These are phyloP conservation scores for Fusarium hostae DNA, from an alignment of 2,329 filamentous ascomycete species.

Conservation along the genomic window DNA sequence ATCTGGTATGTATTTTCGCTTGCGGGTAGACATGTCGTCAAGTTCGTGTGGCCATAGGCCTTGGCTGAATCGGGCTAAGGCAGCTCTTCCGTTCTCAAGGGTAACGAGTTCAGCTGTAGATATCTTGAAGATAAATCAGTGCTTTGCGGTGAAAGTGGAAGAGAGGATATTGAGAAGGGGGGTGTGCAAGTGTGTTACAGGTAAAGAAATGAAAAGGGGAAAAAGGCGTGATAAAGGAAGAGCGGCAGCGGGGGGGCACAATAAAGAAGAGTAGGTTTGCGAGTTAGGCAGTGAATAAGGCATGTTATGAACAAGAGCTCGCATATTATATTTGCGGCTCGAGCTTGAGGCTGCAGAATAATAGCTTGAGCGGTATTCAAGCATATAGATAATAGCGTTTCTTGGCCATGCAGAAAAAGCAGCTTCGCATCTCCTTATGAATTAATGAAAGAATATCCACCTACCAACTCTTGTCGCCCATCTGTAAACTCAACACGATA, in stretches of 20 bases:
- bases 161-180: not conserved
- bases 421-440: not conserved
- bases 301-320: conserved; percentile 7
- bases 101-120: conserved; percentile 45
- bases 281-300: conserved; percentile 38
- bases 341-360: not conserved
- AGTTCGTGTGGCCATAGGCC: conserved; percentile 17
- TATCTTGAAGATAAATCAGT: conserved; percentile 46
- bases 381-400: not conserved
- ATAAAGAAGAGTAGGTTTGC: conserved; percentile 22
- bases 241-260: conserved; percentile 17
- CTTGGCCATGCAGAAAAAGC: not conserved
- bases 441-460: conserved; percentile 38
- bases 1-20: conserved; percentile 47
- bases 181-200: not conserved
- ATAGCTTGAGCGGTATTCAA: not conserved
- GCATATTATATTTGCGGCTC: not conserved
- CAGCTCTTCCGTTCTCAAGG: conserved; percentile 48
- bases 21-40: conserved; percentile 39
- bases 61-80: conserved; percentile 43
- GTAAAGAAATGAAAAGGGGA: not conserved
- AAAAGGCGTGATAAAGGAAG: conserved; percentile 4
- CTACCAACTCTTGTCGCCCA: conserved; percentile 58
- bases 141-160: not conserved
- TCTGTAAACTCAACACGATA: conserved; percentile 59